A percentile compares a stretch with the other conserved stretches of the same genome.
Conservation (phyloP, 1,284 basidiomycete genomes). For the Irpex sp. region DNA sequence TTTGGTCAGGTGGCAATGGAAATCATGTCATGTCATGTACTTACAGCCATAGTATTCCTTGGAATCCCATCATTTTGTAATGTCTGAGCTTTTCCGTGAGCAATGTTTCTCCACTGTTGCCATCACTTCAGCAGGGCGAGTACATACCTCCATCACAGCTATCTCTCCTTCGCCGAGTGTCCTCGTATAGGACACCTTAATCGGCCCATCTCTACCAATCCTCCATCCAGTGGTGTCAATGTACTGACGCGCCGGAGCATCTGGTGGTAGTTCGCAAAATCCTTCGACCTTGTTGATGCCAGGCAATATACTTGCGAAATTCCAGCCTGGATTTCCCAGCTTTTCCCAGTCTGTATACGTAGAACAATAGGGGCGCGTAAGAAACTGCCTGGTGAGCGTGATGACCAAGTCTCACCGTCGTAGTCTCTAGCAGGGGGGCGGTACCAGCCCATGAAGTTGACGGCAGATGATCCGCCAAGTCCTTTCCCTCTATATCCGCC, state of each 20-base stretch:
- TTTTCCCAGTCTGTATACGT: slow-evolving; percentile 1
- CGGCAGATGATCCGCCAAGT: slow-evolving; percentile 3
- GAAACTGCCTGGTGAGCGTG: neutral
- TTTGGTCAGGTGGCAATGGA: too few relatives aligned
- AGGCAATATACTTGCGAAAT: slow-evolving; percentile 4
- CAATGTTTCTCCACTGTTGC: too few relatives aligned
- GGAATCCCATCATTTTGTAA: too few relatives aligned
- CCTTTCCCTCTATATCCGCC: neutral
- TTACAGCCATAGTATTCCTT: too few relatives aligned
- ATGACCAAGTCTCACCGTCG: slow-evolving; percentile 1
- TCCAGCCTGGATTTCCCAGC: slow-evolving; percentile 6
- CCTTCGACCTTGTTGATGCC: slow-evolving; percentile 1
- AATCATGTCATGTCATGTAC: too few relatives aligned
- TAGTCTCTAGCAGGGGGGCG: slow-evolving; percentile 1
- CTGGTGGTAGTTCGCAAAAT: neutral
- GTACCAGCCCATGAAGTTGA: slow-evolving; percentile 1
- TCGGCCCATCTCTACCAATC: neutral
- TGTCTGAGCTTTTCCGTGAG: too few relatives aligned
- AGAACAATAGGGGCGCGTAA: neutral
- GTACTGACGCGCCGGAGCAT: neutral
- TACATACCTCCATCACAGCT: too few relatives aligned
- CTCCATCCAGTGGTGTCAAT: neutral
- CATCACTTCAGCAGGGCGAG: too few relatives aligned
- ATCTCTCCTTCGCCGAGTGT: too few relatives aligned
- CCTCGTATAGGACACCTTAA: neutral